phyloP scores from a whole-genome alignment of 2,329 filamentous ascomycete genomes.

The Penicillium sp. region DNA sequence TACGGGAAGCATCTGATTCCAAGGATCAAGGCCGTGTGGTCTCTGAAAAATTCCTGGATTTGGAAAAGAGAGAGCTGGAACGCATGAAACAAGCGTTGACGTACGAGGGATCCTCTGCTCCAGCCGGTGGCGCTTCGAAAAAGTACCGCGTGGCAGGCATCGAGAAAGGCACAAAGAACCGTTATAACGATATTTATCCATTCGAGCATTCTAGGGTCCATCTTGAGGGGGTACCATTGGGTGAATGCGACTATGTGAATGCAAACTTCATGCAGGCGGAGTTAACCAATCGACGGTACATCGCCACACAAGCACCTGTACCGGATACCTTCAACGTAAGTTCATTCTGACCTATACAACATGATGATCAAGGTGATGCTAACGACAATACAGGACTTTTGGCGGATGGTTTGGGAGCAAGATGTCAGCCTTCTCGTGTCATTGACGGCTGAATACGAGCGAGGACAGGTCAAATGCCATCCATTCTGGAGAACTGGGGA shows the following conservation, averaged over 20 bases:
- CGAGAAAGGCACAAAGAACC: conserved; percentile 90
- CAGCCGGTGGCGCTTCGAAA: conserved; percentile 36
- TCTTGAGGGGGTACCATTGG: conserved; percentile 60
- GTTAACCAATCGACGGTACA: conserved; percentile 84
- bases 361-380: background rate
- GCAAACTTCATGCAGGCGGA: conserved; percentile 77
- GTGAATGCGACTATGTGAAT: conserved; percentile 88
- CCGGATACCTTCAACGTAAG: conserved; percentile 84
- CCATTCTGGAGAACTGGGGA: conserved; percentile 79
- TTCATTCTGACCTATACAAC: conserved; percentile 10
- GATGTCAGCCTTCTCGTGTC: conserved; percentile 93
- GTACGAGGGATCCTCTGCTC: conserved; percentile 49
- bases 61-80: conserved; percentile 79
- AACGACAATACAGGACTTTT: conserved; percentile 66
- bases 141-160: conserved; percentile 77
- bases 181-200: conserved; percentile 96
- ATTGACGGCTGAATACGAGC: conserved; percentile 89
- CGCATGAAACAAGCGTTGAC: conserved; percentile 83
- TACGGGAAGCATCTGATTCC: conserved; percentile 60
- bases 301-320: conserved; percentile 88
- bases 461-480: conserved; percentile 90
- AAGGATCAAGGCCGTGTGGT: conserved; percentile 71
- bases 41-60: conserved; percentile 72
- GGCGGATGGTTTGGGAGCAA: conserved; percentile 96
- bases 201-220: conserved; percentile 90